These are phyloP conservation scores for Sugiyamaella mastotermitis DNA, from an alignment of 805 yeast species.

Conservation along the genomic window DNA sequence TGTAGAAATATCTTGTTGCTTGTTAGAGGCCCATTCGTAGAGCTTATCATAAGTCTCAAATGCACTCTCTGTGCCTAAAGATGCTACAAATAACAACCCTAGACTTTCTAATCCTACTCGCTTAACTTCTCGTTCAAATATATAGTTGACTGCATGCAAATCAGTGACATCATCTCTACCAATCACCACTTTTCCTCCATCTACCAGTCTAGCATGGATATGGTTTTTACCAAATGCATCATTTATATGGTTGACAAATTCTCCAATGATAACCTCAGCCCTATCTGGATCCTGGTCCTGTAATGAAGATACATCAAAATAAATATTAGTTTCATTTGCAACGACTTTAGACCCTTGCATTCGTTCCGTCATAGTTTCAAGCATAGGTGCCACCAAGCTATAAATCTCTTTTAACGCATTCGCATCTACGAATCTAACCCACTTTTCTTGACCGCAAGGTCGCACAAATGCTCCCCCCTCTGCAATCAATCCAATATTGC, in stretches of 20 bases:
- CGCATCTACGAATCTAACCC: slow-evolving; percentile 60
- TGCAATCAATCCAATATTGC: slow-evolving; percentile 75
- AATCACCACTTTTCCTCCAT: slow-evolving; percentile 62
- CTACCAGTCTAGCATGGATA: slow-evolving; percentile 66
- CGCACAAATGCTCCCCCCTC: slow-evolving; percentile 82
- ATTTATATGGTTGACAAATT: slow-evolving; percentile 76
- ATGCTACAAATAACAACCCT: slow-evolving; percentile 23
- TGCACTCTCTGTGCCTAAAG: slow-evolving; percentile 17
- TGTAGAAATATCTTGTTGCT: slow-evolving; percentile 5
- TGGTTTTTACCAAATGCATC: slow-evolving; percentile 58
- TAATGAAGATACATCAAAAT: slow-evolving; percentile 68
- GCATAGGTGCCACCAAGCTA: slow-evolving; percentile 47
- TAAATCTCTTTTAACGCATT: slow-evolving; percentile 22
- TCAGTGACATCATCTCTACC: slow-evolving; percentile 55
- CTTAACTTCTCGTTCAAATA: slow-evolving; percentile 11
- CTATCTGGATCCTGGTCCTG: slow-evolving; percentile 51
- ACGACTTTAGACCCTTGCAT: slow-evolving; percentile 72
- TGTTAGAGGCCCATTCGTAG: slow-evolving; percentile 25
- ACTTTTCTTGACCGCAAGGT: slow-evolving; percentile 31
- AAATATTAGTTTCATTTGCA: slow-evolving; percentile 67
- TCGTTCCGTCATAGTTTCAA: slow-evolving; percentile 62
- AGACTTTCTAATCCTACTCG: slow-evolving; percentile 13
- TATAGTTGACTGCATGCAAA: slow-evolving; percentile 41
- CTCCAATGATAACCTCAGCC: slow-evolving; percentile 67
- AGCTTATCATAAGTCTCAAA: slow-evolving; percentile 27